These are phyloP conservation scores for Citrus trifoliata DNA, from an alignment of 345 rosid genomes.

Conservation along the genomic window DNA sequence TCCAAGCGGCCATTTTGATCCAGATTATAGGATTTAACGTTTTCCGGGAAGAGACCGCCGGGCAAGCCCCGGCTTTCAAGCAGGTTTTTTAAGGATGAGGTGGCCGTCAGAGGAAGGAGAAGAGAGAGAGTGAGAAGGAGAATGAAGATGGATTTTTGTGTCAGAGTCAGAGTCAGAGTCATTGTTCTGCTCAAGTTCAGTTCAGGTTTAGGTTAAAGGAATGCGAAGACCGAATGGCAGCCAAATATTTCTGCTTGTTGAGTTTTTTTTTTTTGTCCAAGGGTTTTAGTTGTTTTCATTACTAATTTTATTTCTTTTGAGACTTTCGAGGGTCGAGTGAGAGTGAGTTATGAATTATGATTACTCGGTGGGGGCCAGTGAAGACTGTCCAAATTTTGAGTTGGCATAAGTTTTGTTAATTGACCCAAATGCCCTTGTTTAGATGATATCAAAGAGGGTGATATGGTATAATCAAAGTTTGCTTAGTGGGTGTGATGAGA, in stretches of 20 bases:
- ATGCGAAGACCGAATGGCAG: background rate
- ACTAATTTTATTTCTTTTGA: no score
- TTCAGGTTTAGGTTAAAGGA: background rate
- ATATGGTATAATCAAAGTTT: background rate
- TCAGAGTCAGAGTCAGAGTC: conserved; percentile 33
- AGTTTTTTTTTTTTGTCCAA: background rate
- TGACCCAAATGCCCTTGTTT: background rate
- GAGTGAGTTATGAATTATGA: conserved; percentile 4
- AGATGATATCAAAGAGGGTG: background rate
- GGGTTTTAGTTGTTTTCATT: conserved; percentile 2
- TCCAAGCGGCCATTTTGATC: conserved; percentile 52
- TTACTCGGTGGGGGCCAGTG: background rate
- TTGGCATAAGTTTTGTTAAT: background rate
- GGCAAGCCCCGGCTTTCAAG: conserved; percentile 79
- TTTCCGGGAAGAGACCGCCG: conserved; percentile 72
- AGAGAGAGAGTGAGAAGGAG: conserved; percentile 28
- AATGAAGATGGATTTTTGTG: conserved; percentile 19
- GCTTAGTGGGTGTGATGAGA: background rate
- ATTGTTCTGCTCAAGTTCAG: conserved; percentile 11
- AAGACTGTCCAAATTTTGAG: conserved; percentile 8
- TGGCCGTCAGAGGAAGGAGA: conserved; percentile 20
- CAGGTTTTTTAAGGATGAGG: conserved; percentile 55
- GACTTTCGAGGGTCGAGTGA: background rate
- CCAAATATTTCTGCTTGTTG: background rate
- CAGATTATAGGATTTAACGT: conserved; percentile 53